These are phyloP conservation scores for Blastobotrys aristatus DNA, from an alignment of 1,139 yeast genomes.

Conservation along the genomic window DNA sequence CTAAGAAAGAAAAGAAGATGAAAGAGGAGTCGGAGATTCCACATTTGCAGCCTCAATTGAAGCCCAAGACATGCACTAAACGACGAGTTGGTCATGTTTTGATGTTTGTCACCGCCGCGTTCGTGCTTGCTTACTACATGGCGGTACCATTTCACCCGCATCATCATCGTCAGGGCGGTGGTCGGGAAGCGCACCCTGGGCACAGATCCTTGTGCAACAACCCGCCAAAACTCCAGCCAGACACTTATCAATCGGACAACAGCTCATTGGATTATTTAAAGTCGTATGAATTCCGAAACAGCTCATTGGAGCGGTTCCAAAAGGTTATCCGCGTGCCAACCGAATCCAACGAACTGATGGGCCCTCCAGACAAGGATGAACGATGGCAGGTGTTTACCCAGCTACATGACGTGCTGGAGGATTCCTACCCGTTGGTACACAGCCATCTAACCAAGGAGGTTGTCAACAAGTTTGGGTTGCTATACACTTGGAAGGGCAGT, in stretches of 20 bases:
- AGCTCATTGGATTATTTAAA: constrained; percentile 7
- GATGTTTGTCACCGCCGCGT: neutral
- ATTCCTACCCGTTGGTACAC: constrained; percentile 57
- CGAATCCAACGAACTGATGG: constrained; percentile 50
- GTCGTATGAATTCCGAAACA: constrained; percentile 22
- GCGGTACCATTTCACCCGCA: neutral
- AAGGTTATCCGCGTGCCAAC: constrained; percentile 62
- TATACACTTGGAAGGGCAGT: constrained; percentile 63
- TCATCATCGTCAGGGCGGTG: neutral
- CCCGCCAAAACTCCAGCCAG: constrained; percentile 8
- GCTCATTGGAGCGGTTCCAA: constrained; percentile 42
- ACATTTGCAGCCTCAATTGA: no score
- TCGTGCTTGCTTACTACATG: neutral
- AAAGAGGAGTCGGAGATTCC: no score
- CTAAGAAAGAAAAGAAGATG: no score
- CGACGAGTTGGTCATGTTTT: neutral
- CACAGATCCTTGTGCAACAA: neutral
- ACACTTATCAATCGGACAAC: neutral
- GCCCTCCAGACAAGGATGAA: constrained; percentile 41
- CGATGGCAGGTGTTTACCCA: constrained; percentile 42
- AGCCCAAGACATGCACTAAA: no score
- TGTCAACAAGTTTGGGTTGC: constrained; percentile 62
- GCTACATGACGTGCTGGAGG: constrained; percentile 52
- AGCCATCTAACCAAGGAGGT: constrained; percentile 45
- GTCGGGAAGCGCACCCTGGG: neutral